Percentiles rank a stretch among this genome's conserved stretches.
Conservation (phyloP, 2,329 filamentous ascomycete species). For the Passalora sequoiae region DNA sequence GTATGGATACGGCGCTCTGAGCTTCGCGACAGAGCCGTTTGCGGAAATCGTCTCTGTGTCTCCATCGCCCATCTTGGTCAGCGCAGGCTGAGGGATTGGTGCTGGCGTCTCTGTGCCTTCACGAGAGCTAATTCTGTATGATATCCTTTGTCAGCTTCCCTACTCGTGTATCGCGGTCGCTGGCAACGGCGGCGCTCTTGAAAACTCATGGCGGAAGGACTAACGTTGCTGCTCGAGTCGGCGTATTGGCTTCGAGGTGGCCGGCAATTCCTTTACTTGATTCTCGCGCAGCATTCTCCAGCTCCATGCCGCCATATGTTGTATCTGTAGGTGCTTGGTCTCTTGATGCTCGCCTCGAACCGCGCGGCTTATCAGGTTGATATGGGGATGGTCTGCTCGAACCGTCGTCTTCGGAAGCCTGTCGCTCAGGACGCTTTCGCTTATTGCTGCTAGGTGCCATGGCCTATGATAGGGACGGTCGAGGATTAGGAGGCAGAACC, state of each 20-base stretch:
- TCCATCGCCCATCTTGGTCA: conserved; percentile 9
- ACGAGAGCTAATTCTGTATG: conserved; percentile 7
- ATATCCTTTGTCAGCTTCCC: conserved; percentile 9
- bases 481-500: background rate
- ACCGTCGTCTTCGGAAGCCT: conserved; percentile 41
- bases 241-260: conserved; percentile 1
- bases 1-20: conserved; percentile 57
- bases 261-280: conserved; percentile 2
- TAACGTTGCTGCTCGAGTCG: conserved; percentile 7
- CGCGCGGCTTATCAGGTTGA: conserved; percentile 45
- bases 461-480: background rate
- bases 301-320: conserved; percentile 13
- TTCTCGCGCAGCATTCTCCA: conserved; percentile 9
- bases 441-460: conserved; percentile 41
- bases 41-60: conserved; percentile 4
- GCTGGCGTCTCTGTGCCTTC: conserved; percentile 13
- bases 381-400: conserved; percentile 46
- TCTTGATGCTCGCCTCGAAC: conserved; percentile 42
- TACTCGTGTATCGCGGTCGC: conserved; percentile 3
- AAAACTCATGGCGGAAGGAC: conserved; percentile 1
- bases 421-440: conserved; percentile 51
- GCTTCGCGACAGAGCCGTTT: conserved; percentile 5
- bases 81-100: background rate
- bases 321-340: conserved; percentile 9
- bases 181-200: background rate